phyloP scores from a whole-genome alignment of 345 rosid species.

The Chamaenerion angustifolium region DNA sequence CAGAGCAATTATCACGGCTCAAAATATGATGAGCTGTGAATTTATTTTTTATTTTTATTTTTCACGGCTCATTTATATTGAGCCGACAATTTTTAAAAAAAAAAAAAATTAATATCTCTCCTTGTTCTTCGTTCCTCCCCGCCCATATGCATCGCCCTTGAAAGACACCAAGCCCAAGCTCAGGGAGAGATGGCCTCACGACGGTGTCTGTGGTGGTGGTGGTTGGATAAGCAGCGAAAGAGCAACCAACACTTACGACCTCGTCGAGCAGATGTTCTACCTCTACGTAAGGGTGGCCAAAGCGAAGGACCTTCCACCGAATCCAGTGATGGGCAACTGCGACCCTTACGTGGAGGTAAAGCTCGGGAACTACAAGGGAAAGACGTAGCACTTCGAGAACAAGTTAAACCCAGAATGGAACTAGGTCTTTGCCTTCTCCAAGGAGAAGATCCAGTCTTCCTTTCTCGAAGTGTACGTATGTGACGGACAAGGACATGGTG shows the following conservation, averaged over 20 bases:
- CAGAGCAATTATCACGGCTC: too few species aligned
- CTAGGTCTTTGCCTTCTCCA: conserved; percentile 80
- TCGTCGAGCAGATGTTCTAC: conserved; percentile 78
- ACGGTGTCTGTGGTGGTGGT: conserved; percentile 61
- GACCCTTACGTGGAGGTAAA: conserved; percentile 81
- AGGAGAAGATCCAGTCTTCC: conserved; percentile 71
- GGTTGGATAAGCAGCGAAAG: conserved; percentile 81
- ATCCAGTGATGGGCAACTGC: conserved; percentile 44
- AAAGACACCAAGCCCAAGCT: conserved; percentile 87
- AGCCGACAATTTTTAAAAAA: too few species aligned
- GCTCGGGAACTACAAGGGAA: conserved; percentile 79
- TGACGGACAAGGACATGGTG: conserved; percentile 66
- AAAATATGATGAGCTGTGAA: too few species aligned
- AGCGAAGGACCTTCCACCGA: conserved; percentile 76
- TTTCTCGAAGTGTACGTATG: conserved; percentile 55
- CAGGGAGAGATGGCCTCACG: conserved; percentile 94
- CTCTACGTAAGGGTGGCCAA: conserved; percentile 70
- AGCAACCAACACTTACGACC: conserved; percentile 79
- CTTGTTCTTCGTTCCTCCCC: too few species aligned
- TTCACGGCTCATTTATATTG: too few species aligned
- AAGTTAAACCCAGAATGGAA: conserved; percentile 67
- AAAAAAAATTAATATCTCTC: too few species aligned
- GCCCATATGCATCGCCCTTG: too few species aligned
- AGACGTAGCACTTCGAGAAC: conserved; percentile 69
- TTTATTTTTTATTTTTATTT: too few species aligned